Evolutionary conservation across 108 stramenopile genomes (phyloP), one percentile per base, ranked within the genome.

Genomic region (Chaetoceros tenuissimus): DNA sequence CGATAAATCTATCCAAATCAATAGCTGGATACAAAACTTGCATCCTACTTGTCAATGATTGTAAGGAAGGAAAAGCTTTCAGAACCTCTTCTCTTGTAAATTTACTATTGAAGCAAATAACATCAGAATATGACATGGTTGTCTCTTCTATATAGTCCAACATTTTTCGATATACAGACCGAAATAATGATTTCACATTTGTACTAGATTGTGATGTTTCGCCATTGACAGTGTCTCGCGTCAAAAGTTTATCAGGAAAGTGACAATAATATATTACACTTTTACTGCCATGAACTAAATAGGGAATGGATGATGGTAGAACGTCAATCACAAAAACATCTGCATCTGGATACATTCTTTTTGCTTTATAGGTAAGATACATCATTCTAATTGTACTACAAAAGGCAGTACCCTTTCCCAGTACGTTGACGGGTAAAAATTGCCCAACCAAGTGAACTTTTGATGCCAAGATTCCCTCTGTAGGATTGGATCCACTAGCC

Each of bases 261-360:
- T 99, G 98, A 72, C 98, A 99, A 67, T 99, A 99, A 67, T 95
- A 99, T 21, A 97, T 56, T 1, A 95, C 83, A 0, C 80, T 71
- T 8, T 77, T 71, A 23, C 54, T 58, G 1, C 70, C 64, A 64
- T 77, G 52, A 51, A 68, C 80, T 72, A 82, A 76, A 62, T 77
- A 77, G 7, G 77, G 76, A 29, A 98, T 48, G 1, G 93, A 87
- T 23, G 93, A 84, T 26, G 98, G 98, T 44, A 99, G 59, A 19
- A 92, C 95, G 59, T 94, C 95, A 29, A 96, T 75, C 21, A 92
- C 83, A 40, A 95, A 63, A 20, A 82, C 77, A 63, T 72, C 55
- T 18, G 75, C 82, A 44, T 74, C n/a, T 48, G 64, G 67, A 66
- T 72, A 75, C 56, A 74, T 60, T 53, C 63, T 30, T 28, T 48